Evolutionary conservation across 2,329 filamentous ascomycete species (phyloP).

Genomic region (Aspergillus bombycis): DNA sequence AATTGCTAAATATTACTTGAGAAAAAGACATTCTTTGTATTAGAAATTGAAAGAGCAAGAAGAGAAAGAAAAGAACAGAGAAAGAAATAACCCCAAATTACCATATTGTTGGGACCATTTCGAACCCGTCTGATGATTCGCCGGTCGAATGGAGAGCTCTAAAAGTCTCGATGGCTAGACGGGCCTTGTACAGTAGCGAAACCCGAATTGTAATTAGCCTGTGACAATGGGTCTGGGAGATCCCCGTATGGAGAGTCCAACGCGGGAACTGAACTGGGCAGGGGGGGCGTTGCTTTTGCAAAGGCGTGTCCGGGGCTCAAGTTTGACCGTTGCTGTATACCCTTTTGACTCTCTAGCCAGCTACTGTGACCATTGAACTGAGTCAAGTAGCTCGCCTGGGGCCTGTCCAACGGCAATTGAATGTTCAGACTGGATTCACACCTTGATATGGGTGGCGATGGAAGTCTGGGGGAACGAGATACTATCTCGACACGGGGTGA

Average conservation of each 20-base stretch:
- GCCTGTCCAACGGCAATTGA: slow-evolving; percentile 28
- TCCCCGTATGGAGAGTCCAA: slow-evolving; percentile 36
- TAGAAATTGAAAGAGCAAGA: not conserved
- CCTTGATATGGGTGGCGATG: slow-evolving; percentile 40
- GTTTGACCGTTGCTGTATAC: slow-evolving; percentile 24
- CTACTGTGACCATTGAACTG: slow-evolving; percentile 30
- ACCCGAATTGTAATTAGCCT: slow-evolving; percentile 32
- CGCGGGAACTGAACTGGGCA: slow-evolving; percentile 31
- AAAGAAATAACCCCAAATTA: not conserved
- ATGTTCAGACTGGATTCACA: slow-evolving; percentile 39
- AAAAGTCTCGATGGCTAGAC: slow-evolving; percentile 35
- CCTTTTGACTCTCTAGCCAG: slow-evolving; percentile 35
- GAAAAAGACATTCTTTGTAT: not conserved
- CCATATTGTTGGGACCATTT: not conserved
- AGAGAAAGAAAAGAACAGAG: not conserved
- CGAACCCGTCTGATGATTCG: not conserved
- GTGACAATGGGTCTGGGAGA: slow-evolving; percentile 32
- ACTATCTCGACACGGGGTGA: slow-evolving; percentile 41
- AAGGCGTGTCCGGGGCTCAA: slow-evolving; percentile 25
- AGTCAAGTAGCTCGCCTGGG: slow-evolving; percentile 34
- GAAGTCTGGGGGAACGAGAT: slow-evolving; percentile 38
- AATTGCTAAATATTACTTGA: not conserved
- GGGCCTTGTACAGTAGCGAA: slow-evolving; percentile 31
- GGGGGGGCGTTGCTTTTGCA: slow-evolving; percentile 22
- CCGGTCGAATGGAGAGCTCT: not conserved